These are phyloP conservation scores for Dissophora globulifera DNA, from an alignment of 192 early-diverging fungal species.

Conservation along the genomic window DNA sequence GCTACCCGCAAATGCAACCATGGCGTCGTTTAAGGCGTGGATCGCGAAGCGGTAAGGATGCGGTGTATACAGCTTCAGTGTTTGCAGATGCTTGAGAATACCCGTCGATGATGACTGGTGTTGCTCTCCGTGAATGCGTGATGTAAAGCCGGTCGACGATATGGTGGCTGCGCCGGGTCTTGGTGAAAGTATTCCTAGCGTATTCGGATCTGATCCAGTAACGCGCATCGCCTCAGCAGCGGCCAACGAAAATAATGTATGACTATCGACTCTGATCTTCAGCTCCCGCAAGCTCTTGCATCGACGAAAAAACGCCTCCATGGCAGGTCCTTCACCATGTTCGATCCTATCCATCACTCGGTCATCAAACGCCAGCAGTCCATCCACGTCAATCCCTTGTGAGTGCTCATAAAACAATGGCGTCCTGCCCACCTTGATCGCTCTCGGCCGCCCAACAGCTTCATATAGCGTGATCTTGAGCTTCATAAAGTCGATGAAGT, in stretches of 20 bases:
- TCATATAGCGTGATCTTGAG: too few relatives aligned
- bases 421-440: too few relatives aligned
- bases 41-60: not conserved
- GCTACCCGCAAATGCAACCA: constrained; percentile 4
- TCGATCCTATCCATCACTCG: not conserved
- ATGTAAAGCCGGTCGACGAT: too few relatives aligned
- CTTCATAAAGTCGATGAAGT: too few relatives aligned
- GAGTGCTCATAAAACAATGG: too few relatives aligned
- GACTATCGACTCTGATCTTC: not conserved
- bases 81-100: not conserved
- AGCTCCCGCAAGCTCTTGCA: not conserved
- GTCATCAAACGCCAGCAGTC: too few relatives aligned
- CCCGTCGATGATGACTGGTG: not conserved
- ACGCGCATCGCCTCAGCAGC: not conserved
- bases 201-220: too few relatives aligned
- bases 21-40: constrained; percentile 12
- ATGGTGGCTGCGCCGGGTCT: too few relatives aligned
- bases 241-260: constrained; percentile 6
- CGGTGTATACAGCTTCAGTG: not conserved
- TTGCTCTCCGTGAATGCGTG: not conserved
- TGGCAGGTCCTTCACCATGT: not conserved
- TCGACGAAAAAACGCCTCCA: constrained; percentile 13
- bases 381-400: too few relatives aligned
- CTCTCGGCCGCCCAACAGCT: too few relatives aligned
- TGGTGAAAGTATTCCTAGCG: too few relatives aligned